These are phyloP conservation scores for Adansonia digitata DNA, from an alignment of 345 rosid species.

Conservation along the genomic window DNA sequence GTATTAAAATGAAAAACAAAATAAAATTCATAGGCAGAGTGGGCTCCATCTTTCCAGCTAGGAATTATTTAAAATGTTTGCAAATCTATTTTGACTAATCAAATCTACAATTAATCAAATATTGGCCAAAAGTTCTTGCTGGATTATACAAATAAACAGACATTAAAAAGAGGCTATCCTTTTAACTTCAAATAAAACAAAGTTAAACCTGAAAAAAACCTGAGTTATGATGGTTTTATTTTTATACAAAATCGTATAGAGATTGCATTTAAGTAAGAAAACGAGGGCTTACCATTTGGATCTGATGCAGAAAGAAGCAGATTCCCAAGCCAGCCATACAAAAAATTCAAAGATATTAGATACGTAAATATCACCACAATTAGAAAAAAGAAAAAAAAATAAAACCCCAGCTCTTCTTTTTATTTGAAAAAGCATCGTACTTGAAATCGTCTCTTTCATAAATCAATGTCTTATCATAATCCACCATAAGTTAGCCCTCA, in stretches of 20 bases:
- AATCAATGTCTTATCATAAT: not conserved
- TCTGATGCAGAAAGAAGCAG: slow-evolving; percentile 41
- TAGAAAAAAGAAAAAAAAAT: not conserved
- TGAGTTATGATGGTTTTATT: too few relatives aligned
- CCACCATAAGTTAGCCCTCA: too few relatives aligned
- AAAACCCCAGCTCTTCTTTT: too few relatives aligned
- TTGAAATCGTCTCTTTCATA: not conserved
- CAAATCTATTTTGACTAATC: not conserved
- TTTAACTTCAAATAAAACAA: too few relatives aligned
- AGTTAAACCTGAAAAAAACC: not conserved
- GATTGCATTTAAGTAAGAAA: not conserved
- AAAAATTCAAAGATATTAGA: not conserved
- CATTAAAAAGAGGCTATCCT: too few relatives aligned
- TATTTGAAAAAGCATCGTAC: too few relatives aligned
- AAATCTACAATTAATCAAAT: not conserved
- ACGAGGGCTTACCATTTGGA: slow-evolving; percentile 67
- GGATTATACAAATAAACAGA: not conserved
- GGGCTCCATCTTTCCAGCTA: not conserved
- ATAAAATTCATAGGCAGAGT: not conserved
- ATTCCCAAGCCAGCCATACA: not conserved
- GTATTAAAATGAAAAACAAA: too few relatives aligned
- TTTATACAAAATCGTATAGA: not conserved
- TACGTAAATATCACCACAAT: not conserved
- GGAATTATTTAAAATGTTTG: not conserved
- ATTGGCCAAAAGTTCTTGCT: not conserved